These are phyloP conservation scores for Erysimum cheiri DNA, from an alignment of 441 rosid species.

Conservation along the genomic window DNA sequence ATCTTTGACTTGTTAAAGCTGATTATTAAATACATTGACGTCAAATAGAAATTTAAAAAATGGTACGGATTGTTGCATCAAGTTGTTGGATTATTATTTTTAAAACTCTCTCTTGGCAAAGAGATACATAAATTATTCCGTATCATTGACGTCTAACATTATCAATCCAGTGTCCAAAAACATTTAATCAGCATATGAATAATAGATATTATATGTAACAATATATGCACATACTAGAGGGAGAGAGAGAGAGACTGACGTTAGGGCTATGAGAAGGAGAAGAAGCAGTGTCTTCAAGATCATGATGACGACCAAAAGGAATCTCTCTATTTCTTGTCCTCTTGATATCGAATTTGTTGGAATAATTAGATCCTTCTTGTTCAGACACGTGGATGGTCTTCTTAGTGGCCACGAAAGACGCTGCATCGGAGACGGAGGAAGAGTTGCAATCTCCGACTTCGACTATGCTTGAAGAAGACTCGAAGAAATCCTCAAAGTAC, in stretches of 20 bases:
- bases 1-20: constrained; percentile 33
- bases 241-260: constrained; percentile 33
- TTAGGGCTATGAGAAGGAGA: constrained; percentile 47
- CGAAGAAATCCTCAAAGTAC: constrained; percentile 46
- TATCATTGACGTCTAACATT: constrained; percentile 23
- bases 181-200: constrained; percentile 2
- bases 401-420: constrained; percentile 31
- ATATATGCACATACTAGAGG: neutral
- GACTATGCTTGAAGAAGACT: constrained; percentile 27
- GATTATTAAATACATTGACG: constrained; percentile 17
- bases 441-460: constrained; percentile 32
- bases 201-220: neutral
- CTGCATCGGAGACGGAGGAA: constrained; percentile 43
- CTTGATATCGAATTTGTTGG: constrained; percentile 11
- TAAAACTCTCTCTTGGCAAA: constrained; percentile 4
- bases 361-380: constrained; percentile 11
- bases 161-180: neutral
- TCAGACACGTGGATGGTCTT: constrained; percentile 22
- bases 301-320: constrained; percentile 40
- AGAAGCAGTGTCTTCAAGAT: constrained; percentile 48
- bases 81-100: constrained; percentile 20
- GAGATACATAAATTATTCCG: neutral
- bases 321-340: constrained; percentile 38
- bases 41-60: constrained; percentile 16
- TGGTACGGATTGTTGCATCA: constrained; percentile 14